Percentiles rank a stretch among this genome's conserved stretches.
phyloP scores from a whole-genome alignment of 805 yeast species.

The Candida sphagnicola region DNA sequence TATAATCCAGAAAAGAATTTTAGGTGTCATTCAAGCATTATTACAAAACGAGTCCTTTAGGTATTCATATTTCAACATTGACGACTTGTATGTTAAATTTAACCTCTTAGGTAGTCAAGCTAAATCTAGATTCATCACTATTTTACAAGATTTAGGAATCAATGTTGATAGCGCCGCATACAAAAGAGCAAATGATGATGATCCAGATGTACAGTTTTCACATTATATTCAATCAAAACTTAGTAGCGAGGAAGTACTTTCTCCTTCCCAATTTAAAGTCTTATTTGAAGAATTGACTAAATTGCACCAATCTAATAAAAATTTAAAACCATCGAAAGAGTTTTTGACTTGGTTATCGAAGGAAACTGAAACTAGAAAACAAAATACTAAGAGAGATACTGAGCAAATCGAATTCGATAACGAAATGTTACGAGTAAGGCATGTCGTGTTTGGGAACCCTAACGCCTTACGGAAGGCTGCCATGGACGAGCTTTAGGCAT shows the following conservation, averaged over 20 bases:
- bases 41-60: slow-evolving; percentile 33
- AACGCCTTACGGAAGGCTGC: slow-evolving; percentile 61
- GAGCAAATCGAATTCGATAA: slow-evolving; percentile 35
- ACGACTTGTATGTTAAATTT: slow-evolving; percentile 1
- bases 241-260: slow-evolving; percentile 12
- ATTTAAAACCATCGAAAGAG: slow-evolving; percentile 26
- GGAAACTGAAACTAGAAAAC: slow-evolving; percentile 28
- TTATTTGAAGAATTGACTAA: slow-evolving; percentile 34
- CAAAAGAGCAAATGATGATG: slow-evolving; percentile 10
- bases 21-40: slow-evolving; percentile 51
- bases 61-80: slow-evolving; percentile 13
- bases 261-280: slow-evolving; percentile 31
- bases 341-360: slow-evolving; percentile 65
- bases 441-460: slow-evolving; percentile 74
- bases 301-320: slow-evolving; percentile 26
- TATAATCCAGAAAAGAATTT: slow-evolving; percentile 40
- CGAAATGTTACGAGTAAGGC: slow-evolving; percentile 45
- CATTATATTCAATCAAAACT: slow-evolving; percentile 32
- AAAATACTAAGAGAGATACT: slow-evolving; percentile 23
- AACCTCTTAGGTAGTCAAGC: slow-evolving; percentile 19
- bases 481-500: slow-evolving; percentile 33
- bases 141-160: slow-evolving; percentile 42
- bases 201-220: slow-evolving; percentile 30
- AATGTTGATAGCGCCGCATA: slow-evolving; percentile 11
- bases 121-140: slow-evolving; percentile 39